Base-by-base conservation (phyloP, 2,329 filamentous ascomycete genomes). In the Diaporthe batatas region DNA sequence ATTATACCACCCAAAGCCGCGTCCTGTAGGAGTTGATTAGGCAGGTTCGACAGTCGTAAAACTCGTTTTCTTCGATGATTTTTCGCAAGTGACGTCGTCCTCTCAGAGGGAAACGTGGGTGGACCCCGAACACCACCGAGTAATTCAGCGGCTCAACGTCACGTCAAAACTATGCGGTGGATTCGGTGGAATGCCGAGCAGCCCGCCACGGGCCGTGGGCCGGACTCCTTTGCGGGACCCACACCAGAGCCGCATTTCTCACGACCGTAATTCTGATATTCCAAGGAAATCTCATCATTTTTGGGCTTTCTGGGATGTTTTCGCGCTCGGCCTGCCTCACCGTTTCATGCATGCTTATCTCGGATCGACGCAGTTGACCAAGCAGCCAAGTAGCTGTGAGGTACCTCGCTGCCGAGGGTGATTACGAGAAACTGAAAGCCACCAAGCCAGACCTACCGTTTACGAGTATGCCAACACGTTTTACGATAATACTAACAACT, bases 101-200 rank as follows among this genome's bases (percentile, higher is more conserved):
- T 32, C 55, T 47, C 36, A 39, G 58, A 36, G 44, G 39, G 32
- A 21, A 71, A 55, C 29, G 54, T 55, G 44, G 59, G 68, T 73
- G 68, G 68, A 64, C 68, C 62, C 53, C 32, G 44, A 39, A 29
- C 62, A 59, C 72, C 42, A 53, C 70, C 73, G 73, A 74, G 58
- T n/a, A 74, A 44, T 74, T 74, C 73, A 74, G 73, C 73, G 73
- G 73, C 70, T 70, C 51, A 68, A 74, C 67, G 73, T 73, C 72
- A 73, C 70, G 72, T 58, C 42, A 51, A 67, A 67, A 62, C 58
- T 44, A 62, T 32, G 25, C 16, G 39, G 58, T 47, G 57, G 51
- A 44, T 70, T 74, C 73, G 73, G 73, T 42, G 67, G 73, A 74
- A 62, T 73, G 23, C 73, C 73, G 73, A 74, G 53, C 39, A 49